phyloP scores from a whole-genome alignment of 352 stramenopile species.

The Phytophthora pisi region DNA sequence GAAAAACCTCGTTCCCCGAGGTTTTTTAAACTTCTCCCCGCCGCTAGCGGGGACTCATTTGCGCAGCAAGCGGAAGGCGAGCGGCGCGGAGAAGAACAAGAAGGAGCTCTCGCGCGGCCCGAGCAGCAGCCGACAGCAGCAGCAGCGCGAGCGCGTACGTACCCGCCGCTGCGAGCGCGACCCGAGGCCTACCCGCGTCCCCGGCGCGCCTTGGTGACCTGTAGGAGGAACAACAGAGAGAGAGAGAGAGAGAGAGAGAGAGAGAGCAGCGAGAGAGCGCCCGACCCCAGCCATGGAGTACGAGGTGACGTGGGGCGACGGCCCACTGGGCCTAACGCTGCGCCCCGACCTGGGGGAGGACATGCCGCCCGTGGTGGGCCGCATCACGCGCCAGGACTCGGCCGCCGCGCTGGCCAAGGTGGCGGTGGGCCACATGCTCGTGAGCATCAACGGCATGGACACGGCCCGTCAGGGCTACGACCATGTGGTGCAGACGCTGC shows the following conservation, averaged over 20 bases:
- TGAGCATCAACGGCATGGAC: constrained; percentile 89
- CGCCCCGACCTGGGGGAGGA: constrained; percentile 84
- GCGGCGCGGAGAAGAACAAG: constrained; percentile 24
- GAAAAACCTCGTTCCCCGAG: constrained; percentile 27
- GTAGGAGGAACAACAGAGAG: not conserved
- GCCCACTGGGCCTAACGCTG: constrained; percentile 80
- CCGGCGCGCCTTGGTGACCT: not conserved
- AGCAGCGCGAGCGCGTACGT: constrained; percentile 17
- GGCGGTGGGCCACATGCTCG: constrained; percentile 86
- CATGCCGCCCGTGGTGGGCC: constrained; percentile 87
- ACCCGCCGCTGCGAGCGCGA: constrained; percentile 2
- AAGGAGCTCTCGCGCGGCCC: constrained; percentile 3
- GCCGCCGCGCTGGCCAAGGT: constrained; percentile 81
- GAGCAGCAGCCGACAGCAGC: constrained; percentile 15
- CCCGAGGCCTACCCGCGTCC: not conserved
- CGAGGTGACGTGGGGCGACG: constrained; percentile 86
- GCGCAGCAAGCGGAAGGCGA: constrained; percentile 26
- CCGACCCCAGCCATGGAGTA: constrained; percentile 70
- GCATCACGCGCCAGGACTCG: constrained; percentile 88
- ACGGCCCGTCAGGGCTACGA: constrained; percentile 88
- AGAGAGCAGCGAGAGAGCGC: not conserved
- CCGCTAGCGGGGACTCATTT: constrained; percentile 30
- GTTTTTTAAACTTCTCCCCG: constrained; percentile 34
- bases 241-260: not conserved
- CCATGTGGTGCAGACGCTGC: constrained; percentile 79